Base-by-base conservation (phyloP, 768 basidiomycete genomes). In the Mycena capillaripes region DNA sequence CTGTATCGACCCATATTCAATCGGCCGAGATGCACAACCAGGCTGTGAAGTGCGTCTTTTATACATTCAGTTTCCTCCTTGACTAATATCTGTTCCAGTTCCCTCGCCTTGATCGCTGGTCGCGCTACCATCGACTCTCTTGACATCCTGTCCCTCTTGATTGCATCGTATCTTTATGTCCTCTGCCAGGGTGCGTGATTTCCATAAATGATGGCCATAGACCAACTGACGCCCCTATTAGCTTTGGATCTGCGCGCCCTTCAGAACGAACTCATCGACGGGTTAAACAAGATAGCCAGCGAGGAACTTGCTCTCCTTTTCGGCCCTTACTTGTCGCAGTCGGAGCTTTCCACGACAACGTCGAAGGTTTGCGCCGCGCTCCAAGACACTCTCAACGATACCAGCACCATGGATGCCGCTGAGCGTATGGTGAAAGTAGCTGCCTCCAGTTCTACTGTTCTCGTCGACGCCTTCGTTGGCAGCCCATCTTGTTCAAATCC, bases 11-110 rank as follows among this genome's bases (percentile, higher is more conserved):
- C 0, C 92, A 93, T 75, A 90, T 95, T 58, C 94, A 96, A 77
- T 93, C 92, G 2, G 95, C 95, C 1, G 95, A 97, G 82, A 95
- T 96, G 93, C 94, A 95, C 78, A 97, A 97, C 76, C 95, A 97
- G 81, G 93, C 95, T 52, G 89, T 97, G 81, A 97, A 97, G 93
- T 95, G 73, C 71, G 93, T 84, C 14, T 8, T 62, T 40, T 32
- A 16, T 29, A 12, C 23, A n/a, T 16, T 46, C n/a, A 12, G n/a
- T 42, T 16, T 29, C 17, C 57, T 61, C 53, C 21, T 16, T 19
- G 57, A 17, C 62, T 61, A 48, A 52, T 36, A 10, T 29, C 53
- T 73, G 12, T 40, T 61, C 65, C 34, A 95, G 93, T 80, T 96
- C 95, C 7, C 86, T 97, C 65, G 95, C 95, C 0, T 84, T 97